Evolutionary conservation across 225 moss, liverwort and hornwort genomes (phyloP).

Genomic region (Thuidium tamariscinum): DNA sequence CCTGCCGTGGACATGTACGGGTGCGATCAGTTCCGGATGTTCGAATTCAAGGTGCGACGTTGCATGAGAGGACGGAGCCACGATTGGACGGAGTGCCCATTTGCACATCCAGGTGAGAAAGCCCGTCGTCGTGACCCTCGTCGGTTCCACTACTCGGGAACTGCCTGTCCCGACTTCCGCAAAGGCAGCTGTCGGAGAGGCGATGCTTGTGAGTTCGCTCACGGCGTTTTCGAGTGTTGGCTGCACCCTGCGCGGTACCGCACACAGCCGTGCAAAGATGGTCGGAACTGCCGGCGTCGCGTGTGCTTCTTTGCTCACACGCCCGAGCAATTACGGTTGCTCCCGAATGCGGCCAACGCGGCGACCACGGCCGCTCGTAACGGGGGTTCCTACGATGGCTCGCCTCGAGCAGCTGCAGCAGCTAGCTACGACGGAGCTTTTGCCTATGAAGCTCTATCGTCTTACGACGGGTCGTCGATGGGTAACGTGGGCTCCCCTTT

Average conservation of each 20-base stretch:
- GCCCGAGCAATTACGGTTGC: slow-evolving; percentile 79
- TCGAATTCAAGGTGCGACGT: slow-evolving; percentile 97
- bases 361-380: slow-evolving; percentile 70
- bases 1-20: slow-evolving; percentile 90
- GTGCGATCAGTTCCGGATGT: slow-evolving; percentile 99
- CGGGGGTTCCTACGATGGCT: slow-evolving; percentile 71
- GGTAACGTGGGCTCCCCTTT: slow-evolving; percentile 53
- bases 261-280: slow-evolving; percentile 96
- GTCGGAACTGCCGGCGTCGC: slow-evolving; percentile 85
- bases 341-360: slow-evolving; percentile 82
- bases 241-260: slow-evolving; percentile 93
- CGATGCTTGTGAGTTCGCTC: slow-evolving; percentile 95
- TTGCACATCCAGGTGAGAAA: slow-evolving; percentile 96
- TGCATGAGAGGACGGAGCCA: slow-evolving; percentile 98
- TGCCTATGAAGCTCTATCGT: slow-evolving; percentile 41
- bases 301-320: slow-evolving; percentile 99
- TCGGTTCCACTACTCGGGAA: slow-evolving; percentile 95
- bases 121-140: slow-evolving; percentile 92
- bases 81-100: slow-evolving; percentile 99
- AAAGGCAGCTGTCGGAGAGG: slow-evolving; percentile 94
- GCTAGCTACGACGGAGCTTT: slow-evolving; percentile 71
- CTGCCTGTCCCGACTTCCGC: slow-evolving; percentile 93
- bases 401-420: slow-evolving; percentile 33
- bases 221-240: slow-evolving; percentile 99
- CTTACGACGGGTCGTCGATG: slow-evolving; percentile 44